Base-by-base conservation (phyloP, 2,329 filamentous ascomycete species). In the Penicillium hordei region DNA sequence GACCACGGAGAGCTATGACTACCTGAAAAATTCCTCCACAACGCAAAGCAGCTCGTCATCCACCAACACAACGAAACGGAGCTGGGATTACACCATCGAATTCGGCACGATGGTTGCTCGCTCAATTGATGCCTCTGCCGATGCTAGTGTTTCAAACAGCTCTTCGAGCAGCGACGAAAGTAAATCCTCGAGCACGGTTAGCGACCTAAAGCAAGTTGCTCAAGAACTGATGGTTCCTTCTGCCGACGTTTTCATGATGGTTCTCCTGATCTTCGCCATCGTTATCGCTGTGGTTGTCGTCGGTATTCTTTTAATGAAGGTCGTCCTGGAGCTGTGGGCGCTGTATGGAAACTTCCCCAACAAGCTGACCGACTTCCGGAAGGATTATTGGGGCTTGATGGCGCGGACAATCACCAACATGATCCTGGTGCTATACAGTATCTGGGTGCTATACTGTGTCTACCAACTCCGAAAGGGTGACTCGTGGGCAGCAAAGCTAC, bases 331-430 rank as follows among this genome's bases (percentile, higher is more conserved):
- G 76, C 81, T 86, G 39, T 97, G 93, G 91, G 89, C 92, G 17
- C 80, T 97, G n/a, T 93, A 90, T 65, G 92, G 89, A 63, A 90
- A 81, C 59, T 95, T 97, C 71, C 93, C 94, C 13, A 82, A 91
- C 70, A 83, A 84, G 36, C 83, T 97, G 57, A 80, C 86, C 17
- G 88, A 89, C 45, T 97, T 97, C 84, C 89, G 94, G 64, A 90
- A 96, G 78, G 90, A 96, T 74, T 97, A 97, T 81, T 97, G 94
- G 94, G 89, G 90, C 65, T 86, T 92, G 55, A 88, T 99, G 72
- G 90, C 89, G 45, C 90, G 93, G 60, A 89, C 92, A 17, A 89
- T 97, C 69, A 96, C 92, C 43, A 90, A 90, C 64, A 82, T 99
- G 75, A 92, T 99, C 66, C 82, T 97, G 60, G 80, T 97, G 19